phyloP scores from a whole-genome alignment of 768 basidiomycete species.

The Tricholoma flavovirens region DNA sequence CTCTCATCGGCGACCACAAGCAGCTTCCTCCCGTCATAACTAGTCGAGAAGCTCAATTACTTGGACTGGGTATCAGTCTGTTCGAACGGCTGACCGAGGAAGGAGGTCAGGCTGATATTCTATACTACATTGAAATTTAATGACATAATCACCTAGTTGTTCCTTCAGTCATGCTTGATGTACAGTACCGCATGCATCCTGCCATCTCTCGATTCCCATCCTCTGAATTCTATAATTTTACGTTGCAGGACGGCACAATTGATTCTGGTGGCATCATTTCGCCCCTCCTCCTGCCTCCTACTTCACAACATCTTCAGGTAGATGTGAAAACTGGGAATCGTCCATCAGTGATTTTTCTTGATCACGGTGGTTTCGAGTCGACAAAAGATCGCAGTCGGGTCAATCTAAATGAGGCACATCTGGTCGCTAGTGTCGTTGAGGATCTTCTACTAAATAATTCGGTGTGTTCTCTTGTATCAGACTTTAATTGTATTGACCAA shows the following conservation, averaged over 20 bases:
- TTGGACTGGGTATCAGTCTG: constrained; percentile 73
- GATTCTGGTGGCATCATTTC: constrained; percentile 43
- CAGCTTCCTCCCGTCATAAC: constrained; percentile 87
- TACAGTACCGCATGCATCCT: constrained; percentile 97
- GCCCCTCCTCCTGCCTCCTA: constrained; percentile 54
- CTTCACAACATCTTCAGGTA: constrained; percentile 43
- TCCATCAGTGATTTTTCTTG: constrained; percentile 72
- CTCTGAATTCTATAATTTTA: constrained; percentile 70
- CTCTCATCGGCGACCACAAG: constrained; percentile 96
- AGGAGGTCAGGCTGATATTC: constrained; percentile 48
- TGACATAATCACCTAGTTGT: constrained; percentile 41
- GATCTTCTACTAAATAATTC: constrained; percentile 75
- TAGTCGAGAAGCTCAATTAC: constrained; percentile 65
- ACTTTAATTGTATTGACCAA: constrained; percentile 7
- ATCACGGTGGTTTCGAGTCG: constrained; percentile 70
- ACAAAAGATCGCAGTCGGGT: constrained; percentile 65
- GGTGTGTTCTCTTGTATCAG: constrained; percentile 34
- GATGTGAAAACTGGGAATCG: constrained; percentile 34
- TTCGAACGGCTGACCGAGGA: constrained; percentile 89
- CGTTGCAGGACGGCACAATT: constrained; percentile 72
- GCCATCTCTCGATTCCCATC: constrained; percentile 84
- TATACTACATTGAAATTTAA: constrained; percentile 2
- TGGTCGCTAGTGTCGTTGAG: constrained; percentile 75
- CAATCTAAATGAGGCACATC: constrained; percentile 72
- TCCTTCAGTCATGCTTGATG: constrained; percentile 88